A percentile compares a stretch with the other conserved stretches of the same genome.
phyloP scores from a whole-genome alignment of 148 eudicot species.

The Rhododendron molle region DNA sequence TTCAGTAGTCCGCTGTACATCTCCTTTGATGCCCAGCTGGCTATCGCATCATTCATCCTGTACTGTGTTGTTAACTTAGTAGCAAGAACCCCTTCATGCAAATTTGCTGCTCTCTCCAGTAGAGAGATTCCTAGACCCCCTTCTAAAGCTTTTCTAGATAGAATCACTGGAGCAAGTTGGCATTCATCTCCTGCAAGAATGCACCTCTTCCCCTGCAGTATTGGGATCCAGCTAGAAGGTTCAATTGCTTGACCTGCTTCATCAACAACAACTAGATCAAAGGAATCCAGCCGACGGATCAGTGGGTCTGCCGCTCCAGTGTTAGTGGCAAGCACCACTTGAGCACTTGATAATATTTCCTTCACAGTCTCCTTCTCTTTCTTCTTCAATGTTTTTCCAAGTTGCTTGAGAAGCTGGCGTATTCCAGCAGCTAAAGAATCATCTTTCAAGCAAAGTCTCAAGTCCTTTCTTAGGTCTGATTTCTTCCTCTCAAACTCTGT shows the following conservation, averaged over 20 bases:
- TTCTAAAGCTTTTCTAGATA: conserved; percentile 74
- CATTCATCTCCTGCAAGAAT: conserved; percentile 83
- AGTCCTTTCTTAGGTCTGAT: conserved; percentile 71
- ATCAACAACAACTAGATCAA: conserved; percentile 80
- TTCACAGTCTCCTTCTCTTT: conserved; percentile 71
- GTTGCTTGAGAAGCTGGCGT: conserved; percentile 81
- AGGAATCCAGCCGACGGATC: conserved; percentile 57
- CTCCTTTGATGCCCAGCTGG: conserved; percentile 89
- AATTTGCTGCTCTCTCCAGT: conserved; percentile 56
- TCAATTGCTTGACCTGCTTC: conserved; percentile 92
- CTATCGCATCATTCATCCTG: conserved; percentile 80
- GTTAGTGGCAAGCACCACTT: conserved; percentile 82
- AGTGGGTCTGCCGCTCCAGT: conserved; percentile 83
- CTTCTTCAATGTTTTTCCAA: conserved; percentile 67
- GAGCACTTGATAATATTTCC: conserved; percentile 62
- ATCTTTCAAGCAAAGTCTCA: conserved; percentile 67
- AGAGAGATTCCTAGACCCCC: conserved; percentile 80
- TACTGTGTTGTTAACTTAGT: conserved; percentile 69
- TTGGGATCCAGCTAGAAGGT: conserved; percentile 85
- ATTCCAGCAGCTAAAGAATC: conserved; percentile 93
- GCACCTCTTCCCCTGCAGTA: conserved; percentile 72
- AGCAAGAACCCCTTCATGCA: conserved; percentile 64
- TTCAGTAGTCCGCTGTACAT: conserved; percentile 68
- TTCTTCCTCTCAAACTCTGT: conserved; percentile 69
- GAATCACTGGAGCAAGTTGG: conserved; percentile 82